Base-by-base conservation (phyloP, 2,329 filamentous ascomycete species). In the Colletotrichum gigasporum region DNA sequence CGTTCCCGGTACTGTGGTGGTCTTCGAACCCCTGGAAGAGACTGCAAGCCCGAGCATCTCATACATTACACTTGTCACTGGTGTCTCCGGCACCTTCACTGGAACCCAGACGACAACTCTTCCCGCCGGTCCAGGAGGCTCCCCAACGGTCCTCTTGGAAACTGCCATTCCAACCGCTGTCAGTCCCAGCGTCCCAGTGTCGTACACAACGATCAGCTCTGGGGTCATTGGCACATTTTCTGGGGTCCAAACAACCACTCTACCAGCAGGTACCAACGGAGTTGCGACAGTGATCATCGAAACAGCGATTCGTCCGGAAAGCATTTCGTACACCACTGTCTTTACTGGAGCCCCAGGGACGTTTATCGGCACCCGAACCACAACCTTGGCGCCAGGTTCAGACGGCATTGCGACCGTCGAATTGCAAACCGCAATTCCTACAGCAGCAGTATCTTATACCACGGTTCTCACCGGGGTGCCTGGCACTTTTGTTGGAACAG, bases 351-450 rank as follows among this genome's bases (percentile, higher is more conserved):
- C 44, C 16, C 12, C 39, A n/a, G 51, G 37, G 11, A 55, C 51
- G 1, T 44, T 55, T 24, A n/a, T 14, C 22, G 51, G 39, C 5
- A 10, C 34, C 7, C 52, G 48, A 16, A 34, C 26, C 0, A 48
- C 14, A 1, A 62, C 58, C 9, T 20, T 62, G 4, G 32, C 58
- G 2, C 41, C 22, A 5, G 58, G 58, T 1, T 7, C 20, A 6
- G 24, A 47, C 5, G 58, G 58, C 3, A 7, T 62, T 6, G 51
- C 41, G 2, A 62, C 58, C 2, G 58, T 62, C 5, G 12, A 56
- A 1, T 28, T 56, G 7, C 48, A 54, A 12, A 47, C 51, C 9
- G 41, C 58, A 11, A 8, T 61, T 11, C 51, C 58, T 6, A 39
- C 32, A 2, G 24, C 41, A 1, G 39, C 30, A 6, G 30, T 35